Percentiles rank a stretch among this genome's conserved stretches.
Conservation (phyloP, 257 asterid species). For the Solanum pimpinellifolium region DNA sequence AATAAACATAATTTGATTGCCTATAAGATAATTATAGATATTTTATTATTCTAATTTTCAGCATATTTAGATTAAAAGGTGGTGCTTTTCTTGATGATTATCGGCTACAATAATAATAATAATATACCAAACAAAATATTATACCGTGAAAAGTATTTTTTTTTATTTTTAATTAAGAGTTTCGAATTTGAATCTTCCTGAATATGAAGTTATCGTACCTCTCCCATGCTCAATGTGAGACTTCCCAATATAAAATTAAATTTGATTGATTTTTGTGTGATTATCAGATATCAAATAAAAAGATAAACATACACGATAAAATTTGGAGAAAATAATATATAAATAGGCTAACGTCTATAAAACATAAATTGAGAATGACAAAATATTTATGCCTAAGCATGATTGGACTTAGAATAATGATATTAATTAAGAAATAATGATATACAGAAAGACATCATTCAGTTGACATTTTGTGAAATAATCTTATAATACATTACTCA, state of each 20-base stretch:
- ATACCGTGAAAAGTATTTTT: no score
- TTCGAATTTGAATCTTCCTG: fast-evolving
- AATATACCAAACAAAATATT: no score
- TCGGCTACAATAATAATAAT: not conserved
- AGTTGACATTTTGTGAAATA: not conserved
- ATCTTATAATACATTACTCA: not conserved
- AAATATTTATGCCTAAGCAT: not conserved
- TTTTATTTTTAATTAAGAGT: fast-evolving
- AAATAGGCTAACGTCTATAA: no score
- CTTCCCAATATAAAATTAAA: no score
- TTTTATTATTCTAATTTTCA: not conserved
- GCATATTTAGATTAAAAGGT: not conserved
- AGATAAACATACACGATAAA: no score
- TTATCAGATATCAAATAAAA: no score
- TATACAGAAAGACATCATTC: not conserved
- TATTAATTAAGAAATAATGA: not conserved
- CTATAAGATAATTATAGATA: not conserved
- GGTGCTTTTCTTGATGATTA: not conserved
- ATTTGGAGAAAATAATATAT: no score
- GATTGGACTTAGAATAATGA: not conserved
- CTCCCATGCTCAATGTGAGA: no score
- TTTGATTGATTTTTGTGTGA: no score
- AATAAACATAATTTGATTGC: not conserved
- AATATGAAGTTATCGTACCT: no score
- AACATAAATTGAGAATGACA: not conserved